Conservation (phyloP, 441 rosid species). For the Populus hybrid region DNA sequence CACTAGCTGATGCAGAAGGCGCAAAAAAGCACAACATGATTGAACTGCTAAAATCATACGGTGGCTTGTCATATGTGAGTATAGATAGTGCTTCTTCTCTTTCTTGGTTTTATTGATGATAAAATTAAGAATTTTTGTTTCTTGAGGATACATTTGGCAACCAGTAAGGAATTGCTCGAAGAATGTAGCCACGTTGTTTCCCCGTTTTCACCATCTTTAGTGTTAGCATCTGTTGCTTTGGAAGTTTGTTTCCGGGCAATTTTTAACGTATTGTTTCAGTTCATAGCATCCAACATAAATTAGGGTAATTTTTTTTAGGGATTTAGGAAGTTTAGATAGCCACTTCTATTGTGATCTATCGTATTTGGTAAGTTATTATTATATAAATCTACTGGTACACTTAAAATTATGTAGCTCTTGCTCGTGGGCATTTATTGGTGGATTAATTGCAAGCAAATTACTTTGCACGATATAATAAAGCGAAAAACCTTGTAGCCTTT, state of each 20-base stretch:
- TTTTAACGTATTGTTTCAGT: background rate
- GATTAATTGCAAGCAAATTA: background rate
- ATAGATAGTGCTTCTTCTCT: conserved; percentile 5
- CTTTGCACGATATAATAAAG: background rate
- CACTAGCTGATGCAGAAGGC: conserved; percentile 99
- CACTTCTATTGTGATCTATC: background rate
- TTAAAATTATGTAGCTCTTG: background rate
- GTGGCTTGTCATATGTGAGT: conserved; percentile 90
- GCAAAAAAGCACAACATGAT: conserved; percentile 78
- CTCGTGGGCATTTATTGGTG: background rate
- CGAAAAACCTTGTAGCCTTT: background rate
- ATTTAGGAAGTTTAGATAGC: background rate
- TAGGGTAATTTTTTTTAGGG: background rate
- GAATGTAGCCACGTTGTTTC: background rate
- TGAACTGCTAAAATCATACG: conserved; percentile 70
- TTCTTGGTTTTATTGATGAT: background rate
- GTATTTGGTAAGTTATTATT: background rate
- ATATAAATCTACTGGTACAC: background rate
- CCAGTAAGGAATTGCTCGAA: background rate
- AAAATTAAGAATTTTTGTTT: background rate
- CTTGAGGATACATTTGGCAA: background rate
- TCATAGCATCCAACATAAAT: background rate
- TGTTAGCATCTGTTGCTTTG: background rate
- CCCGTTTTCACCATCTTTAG: background rate
- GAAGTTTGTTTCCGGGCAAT: background rate